A percentile compares a stretch with the other conserved stretches of the same genome.
Conservation (phyloP, 2,329 filamentous ascomycete genomes). For the Cladorrhinum sp. region DNA sequence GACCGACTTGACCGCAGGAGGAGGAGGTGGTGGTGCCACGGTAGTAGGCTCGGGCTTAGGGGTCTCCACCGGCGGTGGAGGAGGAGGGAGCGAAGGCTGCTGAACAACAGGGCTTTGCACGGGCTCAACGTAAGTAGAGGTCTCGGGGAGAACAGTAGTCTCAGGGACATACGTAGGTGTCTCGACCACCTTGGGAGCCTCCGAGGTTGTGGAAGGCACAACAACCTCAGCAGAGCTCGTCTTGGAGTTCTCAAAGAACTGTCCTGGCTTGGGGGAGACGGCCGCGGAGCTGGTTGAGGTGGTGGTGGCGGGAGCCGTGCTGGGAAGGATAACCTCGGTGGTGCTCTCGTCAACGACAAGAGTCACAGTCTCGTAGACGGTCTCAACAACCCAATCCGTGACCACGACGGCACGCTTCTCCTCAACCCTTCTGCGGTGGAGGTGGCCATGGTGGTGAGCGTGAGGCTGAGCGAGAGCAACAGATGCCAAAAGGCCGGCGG, state of each 20-base stretch:
- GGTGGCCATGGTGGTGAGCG: conserved; percentile 32
- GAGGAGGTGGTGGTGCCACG: conserved; percentile 22
- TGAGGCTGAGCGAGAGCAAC: conserved; percentile 51
- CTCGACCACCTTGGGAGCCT: conserved; percentile 13
- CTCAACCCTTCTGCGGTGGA: conserved; percentile 34
- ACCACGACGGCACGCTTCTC: conserved; percentile 44
- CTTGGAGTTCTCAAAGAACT: conserved; percentile 34
- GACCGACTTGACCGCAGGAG: conserved; percentile 25
- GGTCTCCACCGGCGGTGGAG: conserved; percentile 23
- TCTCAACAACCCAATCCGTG: conserved; percentile 45
- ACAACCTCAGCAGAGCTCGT: conserved; percentile 7
- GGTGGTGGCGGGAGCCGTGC: conserved; percentile 23
- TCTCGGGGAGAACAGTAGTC: conserved; percentile 14
- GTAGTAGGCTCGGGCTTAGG: conserved; percentile 12
- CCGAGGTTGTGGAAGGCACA: neutral
- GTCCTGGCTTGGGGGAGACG: conserved; percentile 28
- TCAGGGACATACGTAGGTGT: conserved; percentile 20
- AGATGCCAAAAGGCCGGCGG: conserved; percentile 43
- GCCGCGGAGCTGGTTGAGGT: conserved; percentile 24
- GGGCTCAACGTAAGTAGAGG: conserved; percentile 16
- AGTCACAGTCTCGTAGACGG: conserved; percentile 51
- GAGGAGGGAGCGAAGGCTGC: conserved; percentile 22
- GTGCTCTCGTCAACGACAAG: conserved; percentile 47
- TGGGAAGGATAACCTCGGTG: conserved; percentile 44
- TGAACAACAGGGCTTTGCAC: conserved; percentile 15